These are phyloP conservation scores for Penicillium salamii DNA, from an alignment of 495 filamentous ascomycete species.

Conservation along the genomic window DNA sequence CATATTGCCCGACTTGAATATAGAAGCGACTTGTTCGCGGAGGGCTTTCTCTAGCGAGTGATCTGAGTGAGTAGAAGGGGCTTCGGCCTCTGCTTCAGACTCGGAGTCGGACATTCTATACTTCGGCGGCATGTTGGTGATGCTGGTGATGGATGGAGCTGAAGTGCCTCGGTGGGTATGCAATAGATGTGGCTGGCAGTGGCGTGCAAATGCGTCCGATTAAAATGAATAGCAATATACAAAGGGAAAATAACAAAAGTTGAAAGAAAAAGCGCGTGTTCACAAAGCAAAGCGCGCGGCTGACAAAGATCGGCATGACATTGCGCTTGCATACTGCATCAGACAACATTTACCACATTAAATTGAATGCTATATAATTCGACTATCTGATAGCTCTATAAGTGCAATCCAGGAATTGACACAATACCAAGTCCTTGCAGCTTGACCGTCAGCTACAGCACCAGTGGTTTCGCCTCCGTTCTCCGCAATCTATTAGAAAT, in stretches of 20 bases:
- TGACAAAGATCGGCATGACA: conserved; percentile 9
- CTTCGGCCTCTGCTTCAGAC: conserved; percentile 18
- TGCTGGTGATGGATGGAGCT: not conserved
- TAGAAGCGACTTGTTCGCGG: conserved; percentile 53
- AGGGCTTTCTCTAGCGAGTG: conserved; percentile 51
- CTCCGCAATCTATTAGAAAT: conserved; percentile 26
- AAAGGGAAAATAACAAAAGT: not conserved
- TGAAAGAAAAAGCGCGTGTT: not conserved
- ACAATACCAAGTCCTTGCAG: no score
- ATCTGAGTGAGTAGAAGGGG: conserved; percentile 27
- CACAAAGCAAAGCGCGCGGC: not conserved
- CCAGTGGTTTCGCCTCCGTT: conserved; percentile 3
- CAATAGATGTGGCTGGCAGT: no score
- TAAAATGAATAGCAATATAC: not conserved
- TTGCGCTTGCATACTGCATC: no score
- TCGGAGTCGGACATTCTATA: conserved; percentile 38
- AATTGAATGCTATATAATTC: no score
- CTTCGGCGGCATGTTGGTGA: conserved; percentile 30
- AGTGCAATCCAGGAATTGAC: no score
- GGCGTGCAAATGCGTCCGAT: no score
- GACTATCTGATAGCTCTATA: no score
- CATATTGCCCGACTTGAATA: conserved; percentile 55
- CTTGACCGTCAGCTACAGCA: no score
- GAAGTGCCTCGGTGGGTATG: no score
- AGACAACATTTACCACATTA: no score